Evolutionary conservation across 2,329 filamentous ascomycete species (phyloP).

Genomic region (Neodidymelliopsis sp.): DNA sequence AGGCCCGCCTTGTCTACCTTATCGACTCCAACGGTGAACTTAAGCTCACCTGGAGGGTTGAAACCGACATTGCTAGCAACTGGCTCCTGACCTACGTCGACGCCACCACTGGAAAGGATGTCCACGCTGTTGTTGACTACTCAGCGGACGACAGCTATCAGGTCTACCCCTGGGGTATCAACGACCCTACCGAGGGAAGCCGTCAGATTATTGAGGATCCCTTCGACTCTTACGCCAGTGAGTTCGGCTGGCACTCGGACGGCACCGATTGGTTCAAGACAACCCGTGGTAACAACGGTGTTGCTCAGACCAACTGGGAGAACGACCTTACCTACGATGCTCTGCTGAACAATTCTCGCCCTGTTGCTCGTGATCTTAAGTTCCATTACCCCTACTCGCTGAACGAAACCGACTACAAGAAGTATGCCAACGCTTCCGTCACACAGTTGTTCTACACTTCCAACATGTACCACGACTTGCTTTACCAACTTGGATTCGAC

Average conservation of each 20-base stretch:
- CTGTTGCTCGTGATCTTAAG: conserved; percentile 50
- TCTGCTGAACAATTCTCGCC: conserved; percentile 62
- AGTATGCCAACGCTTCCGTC: conserved; percentile 63
- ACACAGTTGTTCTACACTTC: conserved; percentile 68
- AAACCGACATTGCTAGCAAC: conserved; percentile 63
- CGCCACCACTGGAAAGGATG: conserved; percentile 53
- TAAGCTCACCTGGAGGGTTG: conserved; percentile 64
- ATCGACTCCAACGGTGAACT: conserved; percentile 54
- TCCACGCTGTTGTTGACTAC: conserved; percentile 63
- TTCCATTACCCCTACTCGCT: conserved; percentile 52
- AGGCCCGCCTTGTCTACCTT: conserved; percentile 63
- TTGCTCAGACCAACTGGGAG: conserved; percentile 61
- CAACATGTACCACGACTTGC: conserved; percentile 67
- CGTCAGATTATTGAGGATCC: conserved; percentile 59
- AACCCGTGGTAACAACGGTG: conserved; percentile 66
- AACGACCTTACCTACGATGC: conserved; percentile 40
- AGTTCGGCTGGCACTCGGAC: conserved; percentile 63
- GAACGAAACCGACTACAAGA: conserved; percentile 31
- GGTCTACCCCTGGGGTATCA: conserved; percentile 63
- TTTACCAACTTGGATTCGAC: conserved; percentile 65
- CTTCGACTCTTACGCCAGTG: conserved; percentile 56
- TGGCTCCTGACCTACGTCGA: conserved; percentile 66
- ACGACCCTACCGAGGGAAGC: conserved; percentile 61
- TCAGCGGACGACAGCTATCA: conserved; percentile 61
- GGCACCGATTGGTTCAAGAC: conserved; percentile 59